Percentiles rank a stretch among this genome's conserved stretches.
Evolutionary conservation across 2,329 filamentous ascomycete genomes (phyloP).

Genomic region (Dothideomycetes sp.): DNA sequence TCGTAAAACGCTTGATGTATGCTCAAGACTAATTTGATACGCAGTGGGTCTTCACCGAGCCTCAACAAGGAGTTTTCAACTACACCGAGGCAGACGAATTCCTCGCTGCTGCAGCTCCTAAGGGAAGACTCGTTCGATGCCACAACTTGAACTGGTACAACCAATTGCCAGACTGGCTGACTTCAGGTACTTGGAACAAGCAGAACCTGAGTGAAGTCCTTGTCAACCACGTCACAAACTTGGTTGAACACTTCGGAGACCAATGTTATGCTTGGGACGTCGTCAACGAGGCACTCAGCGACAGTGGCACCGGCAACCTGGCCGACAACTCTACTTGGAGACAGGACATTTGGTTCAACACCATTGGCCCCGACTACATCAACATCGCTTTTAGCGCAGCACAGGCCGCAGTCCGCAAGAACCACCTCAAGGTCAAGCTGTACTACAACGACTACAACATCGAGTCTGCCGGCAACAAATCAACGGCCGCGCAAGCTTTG

Average conservation of each 20-base stretch:
- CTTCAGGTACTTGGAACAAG: slow-evolving; percentile 43
- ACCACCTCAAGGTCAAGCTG: slow-evolving; percentile 48
- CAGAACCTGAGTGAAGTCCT: slow-evolving; percentile 48
- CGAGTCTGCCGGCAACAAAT: slow-evolving; percentile 45
- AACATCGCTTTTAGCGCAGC: slow-evolving; percentile 49
- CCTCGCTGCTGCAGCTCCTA: slow-evolving; percentile 30
- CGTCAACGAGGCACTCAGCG: slow-evolving; percentile 54
- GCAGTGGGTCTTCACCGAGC: slow-evolving; percentile 53
- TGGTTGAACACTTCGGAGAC: slow-evolving; percentile 49
- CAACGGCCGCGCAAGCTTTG: slow-evolving; percentile 26
- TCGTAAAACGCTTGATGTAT: slow-evolving; percentile 15
- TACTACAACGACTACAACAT: slow-evolving; percentile 59
- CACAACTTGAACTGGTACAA: slow-evolving; percentile 51
- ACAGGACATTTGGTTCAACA: slow-evolving; percentile 44
- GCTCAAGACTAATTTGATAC: slow-evolving; percentile 24
- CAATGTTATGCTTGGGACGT: slow-evolving; percentile 58
- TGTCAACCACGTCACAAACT: slow-evolving; percentile 52
- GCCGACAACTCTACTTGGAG: slow-evolving; percentile 42
- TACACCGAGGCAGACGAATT: slow-evolving; percentile 48
- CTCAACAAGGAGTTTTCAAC: slow-evolving; percentile 46
- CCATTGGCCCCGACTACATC: slow-evolving; percentile 49
- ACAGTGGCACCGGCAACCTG: slow-evolving; percentile 22
- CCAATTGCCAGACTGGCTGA: slow-evolving; percentile 47
- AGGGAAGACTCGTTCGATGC: slow-evolving; percentile 47
- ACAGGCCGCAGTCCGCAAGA: slow-evolving; percentile 44